Conservation (phyloP, 495 filamentous ascomycete species). For the Tuber microsphaerosporum region DNA sequence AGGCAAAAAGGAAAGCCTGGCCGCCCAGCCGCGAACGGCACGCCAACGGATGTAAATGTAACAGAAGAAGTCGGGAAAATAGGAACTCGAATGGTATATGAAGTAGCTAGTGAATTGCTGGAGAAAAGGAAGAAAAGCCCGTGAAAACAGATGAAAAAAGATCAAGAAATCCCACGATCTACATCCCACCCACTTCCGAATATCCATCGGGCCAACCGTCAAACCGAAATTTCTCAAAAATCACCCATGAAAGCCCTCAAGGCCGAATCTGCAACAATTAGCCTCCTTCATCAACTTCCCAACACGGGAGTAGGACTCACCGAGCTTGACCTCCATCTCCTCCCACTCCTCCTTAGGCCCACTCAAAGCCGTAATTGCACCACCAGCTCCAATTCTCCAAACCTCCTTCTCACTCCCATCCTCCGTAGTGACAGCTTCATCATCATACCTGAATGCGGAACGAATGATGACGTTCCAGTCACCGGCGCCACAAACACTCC, state of each 20-base stretch:
- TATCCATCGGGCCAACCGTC: background rate
- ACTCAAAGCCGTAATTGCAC: slow-evolving; percentile 77
- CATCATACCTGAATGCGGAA: slow-evolving; percentile 63
- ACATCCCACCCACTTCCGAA: background rate
- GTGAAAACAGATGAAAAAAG: background rate
- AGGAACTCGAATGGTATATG: background rate
- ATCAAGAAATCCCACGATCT: background rate
- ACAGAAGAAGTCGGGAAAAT: background rate
- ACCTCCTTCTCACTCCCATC: slow-evolving; percentile 44
- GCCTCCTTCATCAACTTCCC: background rate
- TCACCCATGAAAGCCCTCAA: background rate
- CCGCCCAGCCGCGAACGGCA: background rate
- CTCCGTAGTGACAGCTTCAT: slow-evolving; percentile 43
- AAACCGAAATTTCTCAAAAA: background rate
- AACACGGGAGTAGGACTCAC: slow-evolving; percentile 4
- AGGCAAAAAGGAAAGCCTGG: background rate
- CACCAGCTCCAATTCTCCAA: slow-evolving; percentile 83
- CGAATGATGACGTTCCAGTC: slow-evolving; percentile 87
- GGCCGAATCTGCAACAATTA: background rate
- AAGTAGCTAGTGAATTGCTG: background rate
- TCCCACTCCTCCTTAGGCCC: slow-evolving; percentile 72
- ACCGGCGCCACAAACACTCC: slow-evolving; percentile 74
- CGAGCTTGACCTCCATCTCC: slow-evolving; percentile 80
- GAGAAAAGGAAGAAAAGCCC: background rate
- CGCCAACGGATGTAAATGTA: background rate